Evolutionary conservation across 352 stramenopile species (phyloP), one percentile per base, ranked within the genome.

Genomic region (Globisporangium polare): DNA sequence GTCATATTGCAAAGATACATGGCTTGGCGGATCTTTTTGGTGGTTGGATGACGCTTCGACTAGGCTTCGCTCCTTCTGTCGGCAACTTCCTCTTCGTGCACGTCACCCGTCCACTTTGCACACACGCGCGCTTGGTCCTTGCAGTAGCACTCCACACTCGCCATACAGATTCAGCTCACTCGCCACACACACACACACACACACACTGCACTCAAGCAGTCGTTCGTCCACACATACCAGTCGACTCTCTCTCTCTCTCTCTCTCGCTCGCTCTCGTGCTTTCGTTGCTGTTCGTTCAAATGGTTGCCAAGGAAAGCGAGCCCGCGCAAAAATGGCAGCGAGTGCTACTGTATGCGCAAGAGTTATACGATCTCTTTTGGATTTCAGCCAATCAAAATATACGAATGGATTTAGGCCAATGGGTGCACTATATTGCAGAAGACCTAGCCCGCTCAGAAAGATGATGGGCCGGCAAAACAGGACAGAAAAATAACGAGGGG

Each of bases 381-480:
- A 18, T 60, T 60, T 60, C 17, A 60, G 39, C 53, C 53, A 60
- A 60, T 60, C 37, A 39, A 39, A 39, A 8, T 0, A 17, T 20
- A 12, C 10, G 15, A 2, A 33, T 10, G 18, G 2, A 52, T 53
- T 53, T 39, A 7, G 13, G 24, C 47, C 47, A 53, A 53, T 53
- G 5, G 15, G 33, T 10, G 22, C 7, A 22, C 5, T 22, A 24
- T 22, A 35, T 17, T 52, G 9, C 18, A 31, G n/a, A 24, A 52
- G 5, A 7, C 45, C 12, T n/a, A 17, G 5, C 45, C 20, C 22
- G 37, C 37, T n/a, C 17, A 39, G 8, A 39, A 13, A 4, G 37
- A 43, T 31, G 22, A 31, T 51, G 24, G 10, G 43, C 43, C 4
- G 35, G 18, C 24, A 52, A 33, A 3, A n/a, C n/a, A n/a, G 24